These are phyloP conservation scores for Arctium lappa DNA, from an alignment of 129 eudicot genomes.

Conservation along the genomic window DNA sequence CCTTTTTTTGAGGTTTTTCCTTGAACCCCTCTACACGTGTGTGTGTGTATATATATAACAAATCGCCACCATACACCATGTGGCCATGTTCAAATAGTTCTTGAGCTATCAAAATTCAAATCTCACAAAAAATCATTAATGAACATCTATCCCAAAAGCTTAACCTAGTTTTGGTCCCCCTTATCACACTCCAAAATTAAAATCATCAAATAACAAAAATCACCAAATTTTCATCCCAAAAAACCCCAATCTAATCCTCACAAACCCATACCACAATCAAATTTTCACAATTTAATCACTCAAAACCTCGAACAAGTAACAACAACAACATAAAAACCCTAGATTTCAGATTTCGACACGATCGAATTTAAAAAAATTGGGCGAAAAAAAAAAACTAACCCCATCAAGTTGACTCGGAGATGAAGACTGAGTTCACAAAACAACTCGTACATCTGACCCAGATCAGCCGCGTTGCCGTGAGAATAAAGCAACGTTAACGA, in stretches of 20 bases:
- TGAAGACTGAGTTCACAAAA: conserved; percentile 79
- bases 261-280: not conserved
- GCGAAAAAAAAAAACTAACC: conserved; percentile 35
- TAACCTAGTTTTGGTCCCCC: not conserved
- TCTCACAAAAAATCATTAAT: not conserved
- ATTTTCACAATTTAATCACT: not conserved
- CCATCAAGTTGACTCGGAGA: conserved; percentile 84
- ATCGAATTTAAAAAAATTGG: not conserved
- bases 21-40: no score
- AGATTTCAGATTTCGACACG: conserved; percentile 1
- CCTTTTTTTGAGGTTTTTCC: no score
- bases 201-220: not conserved
- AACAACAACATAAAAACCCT: no score
- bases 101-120: not conserved
- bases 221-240: no score
- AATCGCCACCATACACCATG: no score
- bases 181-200: not conserved
- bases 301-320: not conserved
- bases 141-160: not conserved
- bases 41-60: no score
- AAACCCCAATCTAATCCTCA: not conserved
- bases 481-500: conserved; percentile 66
- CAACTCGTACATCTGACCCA: conserved; percentile 93
- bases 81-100: not conserved
- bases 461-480: conserved; percentile 95